Evolutionary conservation across 1,284 basidiomycete species (phyloP).

Genomic region (Anthracocystis walkeri): DNA sequence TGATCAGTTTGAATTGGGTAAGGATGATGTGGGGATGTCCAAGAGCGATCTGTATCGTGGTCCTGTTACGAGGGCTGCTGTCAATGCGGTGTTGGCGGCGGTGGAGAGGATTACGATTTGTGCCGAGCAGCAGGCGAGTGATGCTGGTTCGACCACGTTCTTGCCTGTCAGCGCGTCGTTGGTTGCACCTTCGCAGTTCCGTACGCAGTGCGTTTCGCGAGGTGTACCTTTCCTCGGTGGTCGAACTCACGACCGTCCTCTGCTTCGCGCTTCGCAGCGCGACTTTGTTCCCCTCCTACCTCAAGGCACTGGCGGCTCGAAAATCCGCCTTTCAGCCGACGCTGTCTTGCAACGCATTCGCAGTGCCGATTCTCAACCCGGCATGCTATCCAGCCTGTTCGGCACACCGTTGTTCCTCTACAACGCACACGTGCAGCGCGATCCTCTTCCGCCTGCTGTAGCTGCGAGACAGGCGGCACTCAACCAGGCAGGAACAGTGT

Average conservation of each 20-base stretch:
- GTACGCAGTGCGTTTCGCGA: conserved; percentile 63
- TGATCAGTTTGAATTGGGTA: conserved; percentile 70
- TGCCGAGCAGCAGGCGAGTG: conserved; percentile 7
- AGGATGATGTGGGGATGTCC: conserved; percentile 59
- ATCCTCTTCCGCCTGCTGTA: conserved; percentile 41
- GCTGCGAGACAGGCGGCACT: conserved; percentile 37
- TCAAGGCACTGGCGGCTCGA: not conserved
- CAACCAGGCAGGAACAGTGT: conserved; percentile 63
- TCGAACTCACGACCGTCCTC: conserved; percentile 69
- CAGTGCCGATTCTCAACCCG: conserved; percentile 72
- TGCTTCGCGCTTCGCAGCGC: conserved; percentile 70
- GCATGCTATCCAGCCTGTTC: conserved; percentile 70
- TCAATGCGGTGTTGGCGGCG: conserved; percentile 69
- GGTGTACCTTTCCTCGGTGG: conserved; percentile 70
- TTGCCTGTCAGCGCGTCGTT: conserved; percentile 26
- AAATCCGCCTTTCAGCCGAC: conserved; percentile 66
- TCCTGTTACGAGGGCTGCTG: conserved; percentile 69
- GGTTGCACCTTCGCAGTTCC: conserved; percentile 24
- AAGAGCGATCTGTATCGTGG: conserved; percentile 72
- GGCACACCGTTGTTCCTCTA: conserved; percentile 70
- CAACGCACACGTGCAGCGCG: conserved; percentile 70
- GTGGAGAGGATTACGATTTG: conserved; percentile 65
- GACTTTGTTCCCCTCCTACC: conserved; percentile 44
- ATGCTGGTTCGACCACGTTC: not conserved
- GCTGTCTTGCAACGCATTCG: conserved; percentile 70